Base-by-base conservation (phyloP, 192 early-diverging fungal genomes). In the Backusella tuberculispora region DNA sequence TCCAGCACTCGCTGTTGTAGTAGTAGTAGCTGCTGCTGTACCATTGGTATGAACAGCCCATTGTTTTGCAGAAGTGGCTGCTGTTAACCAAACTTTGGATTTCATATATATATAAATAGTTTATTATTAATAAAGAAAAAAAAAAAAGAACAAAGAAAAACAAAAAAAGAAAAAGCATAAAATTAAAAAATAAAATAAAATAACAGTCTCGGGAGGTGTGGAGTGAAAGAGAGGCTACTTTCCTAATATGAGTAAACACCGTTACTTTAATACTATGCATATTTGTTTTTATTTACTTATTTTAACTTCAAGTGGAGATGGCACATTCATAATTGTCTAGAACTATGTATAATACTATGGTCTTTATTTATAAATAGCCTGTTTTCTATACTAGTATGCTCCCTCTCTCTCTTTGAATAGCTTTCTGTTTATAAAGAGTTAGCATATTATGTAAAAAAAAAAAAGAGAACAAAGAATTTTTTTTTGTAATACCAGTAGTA, bases 71-170 rank as follows among this genome's bases (percentile, higher is more conserved):
- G 44, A 47, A 19, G 9, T 47, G 2, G 45, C 14, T 34, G 44
- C 43, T 69, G 68, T 46, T 29, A 42, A 47, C 68, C 68, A 69
- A 14, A 24, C 42, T 45, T 69, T 69, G 24, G 67, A 47, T 17
- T 69, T 69, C 67, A 69, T 69, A 26, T 13, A 26, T 13, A 34
- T 0, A 2, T 34, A 34, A 34, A 34, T 34, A 34, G 29, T 56
- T 53, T 48, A 17, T 3, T 53, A 19, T 53, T 50, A n/a, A n/a
- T 50, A 21, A 15, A 9, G 19, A 2, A 53, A 53, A 10, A 48
- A 53, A 53, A 53, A 53, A 10, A 42, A 7, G 7, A 19, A 19
- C 19, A 53, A 56, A 50, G 13, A 50, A 6, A 50, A 50, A n/a
- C 17, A 56, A 56, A 10, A 56, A 24, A 21, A 24, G 50, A 56